phyloP scores from a whole-genome alignment of 768 basidiomycete species.

The Rhizopogon sp. region DNA sequence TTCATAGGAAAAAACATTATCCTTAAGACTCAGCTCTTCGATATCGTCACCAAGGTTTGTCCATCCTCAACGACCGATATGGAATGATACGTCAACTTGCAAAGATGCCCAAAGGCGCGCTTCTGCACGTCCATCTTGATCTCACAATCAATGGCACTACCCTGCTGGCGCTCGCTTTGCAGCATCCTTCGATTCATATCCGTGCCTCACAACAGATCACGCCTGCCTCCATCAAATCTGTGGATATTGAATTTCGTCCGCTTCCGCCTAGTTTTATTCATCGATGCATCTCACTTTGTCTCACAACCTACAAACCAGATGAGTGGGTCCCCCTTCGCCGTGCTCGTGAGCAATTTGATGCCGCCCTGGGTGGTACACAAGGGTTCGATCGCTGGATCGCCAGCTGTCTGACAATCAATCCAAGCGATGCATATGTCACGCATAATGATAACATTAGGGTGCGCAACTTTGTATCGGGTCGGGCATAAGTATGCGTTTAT shows the following conservation, averaged over 20 bases:
- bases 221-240: conserved; percentile 32
- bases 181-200: conserved; percentile 59
- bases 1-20: conserved; percentile 49
- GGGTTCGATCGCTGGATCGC: conserved; percentile 69
- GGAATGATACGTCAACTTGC: not conserved
- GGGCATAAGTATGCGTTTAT: not conserved
- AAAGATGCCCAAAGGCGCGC: conserved; percentile 78
- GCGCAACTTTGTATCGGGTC: not conserved
- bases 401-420: conserved; percentile 58
- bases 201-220: conserved; percentile 37
- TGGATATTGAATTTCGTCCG: conserved; percentile 50
- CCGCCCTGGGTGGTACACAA: conserved; percentile 49
- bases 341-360: conserved; percentile 50
- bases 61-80: not conserved
- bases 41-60: conserved; percentile 53
- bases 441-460: conserved; percentile 70
- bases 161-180: conserved; percentile 49
- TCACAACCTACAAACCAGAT: conserved; percentile 35
- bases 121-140: conserved; percentile 74
- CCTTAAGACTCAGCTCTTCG: conserved; percentile 54
- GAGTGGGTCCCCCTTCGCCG: conserved; percentile 51
- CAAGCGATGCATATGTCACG: conserved; percentile 65
- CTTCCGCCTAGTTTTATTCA: conserved; percentile 29
- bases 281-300: conserved; percentile 25
- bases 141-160: conserved; percentile 55